Percentiles rank a stretch among this genome's conserved stretches.
Evolutionary conservation across 192 early-diverging fungal genomes (phyloP).

Genomic region (Coemansia sp.): DNA sequence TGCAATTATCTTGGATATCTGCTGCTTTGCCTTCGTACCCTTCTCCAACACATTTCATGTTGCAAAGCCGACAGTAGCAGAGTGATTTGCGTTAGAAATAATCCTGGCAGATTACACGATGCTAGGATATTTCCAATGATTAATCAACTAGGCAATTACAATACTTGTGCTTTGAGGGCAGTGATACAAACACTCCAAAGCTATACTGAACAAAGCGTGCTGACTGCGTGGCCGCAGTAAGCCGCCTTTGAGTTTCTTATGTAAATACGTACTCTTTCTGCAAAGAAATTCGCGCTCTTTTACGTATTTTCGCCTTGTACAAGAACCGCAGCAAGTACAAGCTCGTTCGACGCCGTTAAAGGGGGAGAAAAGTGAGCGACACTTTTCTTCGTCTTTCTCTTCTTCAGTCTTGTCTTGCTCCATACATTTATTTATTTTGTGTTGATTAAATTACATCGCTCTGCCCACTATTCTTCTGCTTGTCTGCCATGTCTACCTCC

Average conservation of each 20-base stretch:
- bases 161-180: neutral
- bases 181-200: neutral
- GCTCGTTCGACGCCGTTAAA: neutral
- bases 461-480: neutral
- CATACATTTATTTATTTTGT: neutral
- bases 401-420: neutral
- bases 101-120: neutral
- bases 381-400: neutral
- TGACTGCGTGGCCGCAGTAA: neutral
- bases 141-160: neutral
- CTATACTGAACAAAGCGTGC: neutral
- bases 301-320: neutral
- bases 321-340: neutral
- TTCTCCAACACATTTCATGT: neutral
- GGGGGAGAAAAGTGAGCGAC: neutral
- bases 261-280: neutral
- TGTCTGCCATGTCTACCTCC: neutral
- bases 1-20: no score
- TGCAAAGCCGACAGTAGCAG: neutral
- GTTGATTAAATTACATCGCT: neutral
- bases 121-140: neutral
- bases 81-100: neutral
- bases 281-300: neutral
- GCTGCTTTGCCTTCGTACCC: no score
- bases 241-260: neutral